Conservation (phyloP, 2,329 filamentous ascomycete genomes). For the Didymosphaeria variabile region DNA sequence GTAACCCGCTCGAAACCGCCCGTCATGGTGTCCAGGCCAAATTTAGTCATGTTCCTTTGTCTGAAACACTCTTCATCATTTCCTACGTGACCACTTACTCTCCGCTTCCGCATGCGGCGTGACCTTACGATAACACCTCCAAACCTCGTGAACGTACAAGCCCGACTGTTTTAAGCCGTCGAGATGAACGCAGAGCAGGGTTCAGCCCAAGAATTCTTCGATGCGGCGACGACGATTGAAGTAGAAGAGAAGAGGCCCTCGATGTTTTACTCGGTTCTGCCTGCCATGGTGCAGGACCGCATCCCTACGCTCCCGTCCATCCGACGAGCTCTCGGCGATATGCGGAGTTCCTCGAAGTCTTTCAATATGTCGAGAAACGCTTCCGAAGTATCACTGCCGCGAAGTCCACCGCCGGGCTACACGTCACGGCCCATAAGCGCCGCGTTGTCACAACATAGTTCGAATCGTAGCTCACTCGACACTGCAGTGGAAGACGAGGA, state of each 20-base stretch:
- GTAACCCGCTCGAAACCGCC: slow-evolving; percentile 5
- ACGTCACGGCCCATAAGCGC: slow-evolving; percentile 35
- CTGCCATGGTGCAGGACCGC: slow-evolving; percentile 61
- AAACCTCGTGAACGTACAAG: background rate
- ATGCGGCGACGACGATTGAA: slow-evolving; percentile 19
- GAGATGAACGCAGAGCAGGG: slow-evolving; percentile 12
- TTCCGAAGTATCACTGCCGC: slow-evolving; percentile 31
- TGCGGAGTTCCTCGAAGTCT: slow-evolving; percentile 30
- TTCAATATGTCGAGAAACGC: slow-evolving; percentile 26
- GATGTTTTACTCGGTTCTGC: slow-evolving; percentile 64
- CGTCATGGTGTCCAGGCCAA: slow-evolving; percentile 6
- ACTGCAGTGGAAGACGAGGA: slow-evolving; percentile 32
- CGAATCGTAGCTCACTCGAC: slow-evolving; percentile 26
- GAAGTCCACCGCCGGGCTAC: slow-evolving; percentile 51
- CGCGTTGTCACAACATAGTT: slow-evolving; percentile 17
- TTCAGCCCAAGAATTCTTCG: slow-evolving; percentile 19
- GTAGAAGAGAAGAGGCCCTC: slow-evolving; percentile 44
- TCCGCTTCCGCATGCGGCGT: slow-evolving; percentile 11
- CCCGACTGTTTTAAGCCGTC: background rate
- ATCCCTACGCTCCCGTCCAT: slow-evolving; percentile 63
- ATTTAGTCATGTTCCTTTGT: background rate
- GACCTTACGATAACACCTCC: background rate
- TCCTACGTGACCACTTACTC: background rate
- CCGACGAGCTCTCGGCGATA: slow-evolving; percentile 43
- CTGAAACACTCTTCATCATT: background rate